Conservation (phyloP, 2,329 filamentous ascomycete species). For the Polychaeton citri region DNA sequence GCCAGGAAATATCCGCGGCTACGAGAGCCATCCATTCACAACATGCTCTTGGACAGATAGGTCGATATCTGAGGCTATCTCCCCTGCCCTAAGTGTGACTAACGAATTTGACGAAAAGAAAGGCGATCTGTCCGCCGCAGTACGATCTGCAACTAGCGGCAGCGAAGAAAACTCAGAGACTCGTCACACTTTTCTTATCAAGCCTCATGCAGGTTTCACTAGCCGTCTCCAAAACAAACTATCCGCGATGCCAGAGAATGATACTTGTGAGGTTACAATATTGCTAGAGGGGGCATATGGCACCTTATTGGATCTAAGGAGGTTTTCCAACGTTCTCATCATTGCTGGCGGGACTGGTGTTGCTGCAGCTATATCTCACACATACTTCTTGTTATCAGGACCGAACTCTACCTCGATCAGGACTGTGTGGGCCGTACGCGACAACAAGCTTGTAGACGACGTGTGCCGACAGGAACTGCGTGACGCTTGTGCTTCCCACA, state of each 20-base stretch:
- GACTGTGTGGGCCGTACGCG: slow-evolving; percentile 9
- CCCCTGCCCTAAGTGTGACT: too few relatives aligned
- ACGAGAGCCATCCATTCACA: slow-evolving; percentile 41
- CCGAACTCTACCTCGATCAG: slow-evolving; percentile 4
- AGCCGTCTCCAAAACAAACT: slow-evolving; percentile 28
- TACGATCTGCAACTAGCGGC: slow-evolving; percentile 3
- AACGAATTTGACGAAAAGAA: too few relatives aligned
- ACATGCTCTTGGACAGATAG: slow-evolving; percentile 19
- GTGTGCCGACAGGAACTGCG: slow-evolving; percentile 8
- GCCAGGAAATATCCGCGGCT: slow-evolving; percentile 29
- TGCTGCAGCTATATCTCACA: slow-evolving; percentile 25
- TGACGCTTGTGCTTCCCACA: slow-evolving; percentile 2
- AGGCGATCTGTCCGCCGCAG: too few relatives aligned
- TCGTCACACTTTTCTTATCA: slow-evolving; percentile 33
- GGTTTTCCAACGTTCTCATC: slow-evolving; percentile 27
- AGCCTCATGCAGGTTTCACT: slow-evolving; percentile 40
- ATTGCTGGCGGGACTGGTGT: slow-evolving; percentile 39
- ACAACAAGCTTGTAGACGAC: slow-evolving; percentile 7
- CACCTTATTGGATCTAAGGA: slow-evolving; percentile 25
- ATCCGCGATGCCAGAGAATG: slow-evolving; percentile 13
- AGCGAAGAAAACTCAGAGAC: neutral
- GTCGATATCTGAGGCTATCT: slow-evolving; percentile 1
- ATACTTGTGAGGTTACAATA: slow-evolving; percentile 20
- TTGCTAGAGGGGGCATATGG: slow-evolving; percentile 41
- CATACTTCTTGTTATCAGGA: slow-evolving; percentile 5